phyloP scores from a whole-genome alignment of 2,329 filamentous ascomycete species.

The Pyrenochaeta sp. region DNA sequence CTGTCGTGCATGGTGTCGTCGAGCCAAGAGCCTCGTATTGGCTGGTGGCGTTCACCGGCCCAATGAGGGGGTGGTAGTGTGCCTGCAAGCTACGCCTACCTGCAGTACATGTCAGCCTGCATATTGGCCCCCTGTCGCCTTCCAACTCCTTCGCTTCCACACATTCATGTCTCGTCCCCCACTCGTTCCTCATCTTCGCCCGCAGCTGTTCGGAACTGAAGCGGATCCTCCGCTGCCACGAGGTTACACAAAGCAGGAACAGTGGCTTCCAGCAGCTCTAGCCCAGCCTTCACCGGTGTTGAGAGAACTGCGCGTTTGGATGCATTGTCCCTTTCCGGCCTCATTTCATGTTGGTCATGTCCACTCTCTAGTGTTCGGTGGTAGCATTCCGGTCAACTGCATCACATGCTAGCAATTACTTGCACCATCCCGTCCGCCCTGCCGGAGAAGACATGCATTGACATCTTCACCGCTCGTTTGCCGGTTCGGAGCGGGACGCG shows the following conservation, averaged over 20 bases:
- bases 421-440: background rate
- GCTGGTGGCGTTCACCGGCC: no score
- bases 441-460: background rate
- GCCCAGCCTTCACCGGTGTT: background rate
- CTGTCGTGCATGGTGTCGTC: background rate
- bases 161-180: background rate
- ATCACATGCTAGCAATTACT: background rate
- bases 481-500: conserved; percentile 4
- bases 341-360: background rate
- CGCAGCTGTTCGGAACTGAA: background rate
- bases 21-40: no score
- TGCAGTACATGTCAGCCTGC: conserved; percentile 3
- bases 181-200: conserved; percentile 12
- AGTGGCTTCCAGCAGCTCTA: background rate
- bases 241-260: conserved; percentile 1
- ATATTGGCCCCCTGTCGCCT: conserved; percentile 1
- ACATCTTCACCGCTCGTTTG: conserved; percentile 5
- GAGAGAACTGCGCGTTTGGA: background rate
- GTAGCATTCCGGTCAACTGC: background rate
- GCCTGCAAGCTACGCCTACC: conserved; percentile 1
- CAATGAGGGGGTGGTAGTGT: background rate
- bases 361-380: background rate
- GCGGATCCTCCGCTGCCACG: background rate
- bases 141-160: conserved; percentile 1
- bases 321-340: background rate